Base-by-base conservation (phyloP, 2,329 filamentous ascomycete genomes). In the Botrytis galanthina region DNA sequence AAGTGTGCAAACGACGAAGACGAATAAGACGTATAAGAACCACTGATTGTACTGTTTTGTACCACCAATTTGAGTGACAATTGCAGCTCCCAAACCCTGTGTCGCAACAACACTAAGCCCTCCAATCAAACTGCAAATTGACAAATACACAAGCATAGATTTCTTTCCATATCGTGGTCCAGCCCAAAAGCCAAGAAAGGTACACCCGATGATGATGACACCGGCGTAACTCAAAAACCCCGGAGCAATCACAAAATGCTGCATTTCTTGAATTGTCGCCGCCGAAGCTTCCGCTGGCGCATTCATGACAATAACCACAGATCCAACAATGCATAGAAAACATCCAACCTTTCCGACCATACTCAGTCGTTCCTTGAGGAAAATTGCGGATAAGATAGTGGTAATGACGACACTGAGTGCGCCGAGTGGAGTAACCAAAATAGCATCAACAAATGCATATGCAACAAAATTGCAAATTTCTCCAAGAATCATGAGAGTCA, bases 391-490 rank as follows among this genome's bases (percentile, higher is more conserved):
- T 69, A 98, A 85, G 62, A 98, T 88, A 29, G 96, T 95, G 68
- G 93, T 95, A 75, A 98, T 91, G 71, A 99, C 96, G 74, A 98
- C 96, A 2, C 93, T 94, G 69, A 98, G 85, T 5, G 95, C 95
- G 75, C 95, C 95, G 71, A 98, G 86, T 7, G 95, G 95, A 0
- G 95, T 98, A 72, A 98, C 95, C 76, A 98, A 85, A 78, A 98
- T 98, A 75, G 95, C 95, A 82, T 98, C 96, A 75, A 96, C 96
- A 79, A 98, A 98, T 73, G 94, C 93, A 81, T 98, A 98, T 71
- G 96, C 96, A 81, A 95, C 93, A 82, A 98, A 97, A 84, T 99
- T 99, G 88, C 94, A 97, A 73, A 97, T 89, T 83, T 99, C 96
- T 78, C 96, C 96, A 61, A 98, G 79, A 78, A 98, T 97, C 96